These are phyloP conservation scores for Globisporangium radiosum DNA, from an alignment of 352 stramenopile species.

Conservation along the genomic window DNA sequence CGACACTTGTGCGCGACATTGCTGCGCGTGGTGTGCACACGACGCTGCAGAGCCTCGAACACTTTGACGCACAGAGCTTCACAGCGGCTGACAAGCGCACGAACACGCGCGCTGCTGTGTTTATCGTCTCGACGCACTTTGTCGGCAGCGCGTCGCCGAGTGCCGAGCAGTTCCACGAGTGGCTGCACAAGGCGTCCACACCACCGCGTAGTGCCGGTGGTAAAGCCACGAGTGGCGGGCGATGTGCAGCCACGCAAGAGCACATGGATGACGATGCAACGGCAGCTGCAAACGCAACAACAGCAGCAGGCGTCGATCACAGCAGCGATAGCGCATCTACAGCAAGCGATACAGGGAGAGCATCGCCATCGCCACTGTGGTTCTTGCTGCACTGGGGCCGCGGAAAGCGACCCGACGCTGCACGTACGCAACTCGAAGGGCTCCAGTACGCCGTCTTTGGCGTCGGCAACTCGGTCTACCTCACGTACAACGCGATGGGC, in stretches of 20 bases:
- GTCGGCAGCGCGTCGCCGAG: conserved; percentile 94
- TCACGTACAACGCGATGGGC: conserved; percentile 93
- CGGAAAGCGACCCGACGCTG: neutral
- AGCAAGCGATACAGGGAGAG: neutral
- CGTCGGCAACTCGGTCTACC: conserved; percentile 92
- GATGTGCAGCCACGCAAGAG: neutral
- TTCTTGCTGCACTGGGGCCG: conserved; percentile 6
- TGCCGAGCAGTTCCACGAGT: conserved; percentile 81
- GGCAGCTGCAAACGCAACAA: neutral
- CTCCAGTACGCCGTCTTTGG: conserved; percentile 93
- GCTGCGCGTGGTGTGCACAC: conserved; percentile 45
- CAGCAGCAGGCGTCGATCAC: neutral
- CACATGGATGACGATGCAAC: neutral
- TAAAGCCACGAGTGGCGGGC: neutral
- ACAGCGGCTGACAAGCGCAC: conserved; percentile 20
- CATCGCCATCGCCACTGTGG: neutral
- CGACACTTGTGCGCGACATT: conserved; percentile 70
- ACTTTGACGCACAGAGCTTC: conserved; percentile 44
- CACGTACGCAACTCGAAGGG: conserved; percentile 17
- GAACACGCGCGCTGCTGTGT: conserved; percentile 50
- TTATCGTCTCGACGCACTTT: conserved; percentile 94
- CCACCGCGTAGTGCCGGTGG: neutral
- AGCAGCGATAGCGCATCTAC: neutral
- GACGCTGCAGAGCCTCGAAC: conserved; percentile 82
- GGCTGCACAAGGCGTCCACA: conserved; percentile 42